Evolutionary conservation across 2,329 filamentous ascomycete genomes (phyloP).

Genomic region (Sporothrix mexicana): DNA sequence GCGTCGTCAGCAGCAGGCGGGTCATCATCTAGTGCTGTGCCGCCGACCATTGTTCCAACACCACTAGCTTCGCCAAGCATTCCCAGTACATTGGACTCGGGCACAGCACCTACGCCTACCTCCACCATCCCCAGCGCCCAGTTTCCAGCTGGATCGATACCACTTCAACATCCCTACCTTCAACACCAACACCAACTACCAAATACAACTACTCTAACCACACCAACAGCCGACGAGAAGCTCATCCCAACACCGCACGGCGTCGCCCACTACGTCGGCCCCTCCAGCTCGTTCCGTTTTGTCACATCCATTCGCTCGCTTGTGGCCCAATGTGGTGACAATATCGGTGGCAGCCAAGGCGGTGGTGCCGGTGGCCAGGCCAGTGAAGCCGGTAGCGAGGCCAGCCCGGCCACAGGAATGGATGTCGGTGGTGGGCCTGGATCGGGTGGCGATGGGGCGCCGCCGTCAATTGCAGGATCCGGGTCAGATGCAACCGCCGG

Average conservation of each 20-base stretch:
- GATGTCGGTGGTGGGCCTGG: not conserved
- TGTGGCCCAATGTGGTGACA: conserved; percentile 35
- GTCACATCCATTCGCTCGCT: conserved; percentile 36
- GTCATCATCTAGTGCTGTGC: not conserved
- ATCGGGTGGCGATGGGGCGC: not conserved
- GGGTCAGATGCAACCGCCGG: not conserved
- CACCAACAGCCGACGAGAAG: conserved; percentile 33
- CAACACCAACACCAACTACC: conserved; percentile 26
- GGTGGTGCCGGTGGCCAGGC: not conserved
- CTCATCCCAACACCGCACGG: conserved; percentile 36
- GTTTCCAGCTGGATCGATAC: not conserved
- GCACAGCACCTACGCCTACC: too few species aligned
- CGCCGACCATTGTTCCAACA: conserved; percentile 29
- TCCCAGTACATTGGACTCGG: too few species aligned
- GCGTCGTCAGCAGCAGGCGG: not conserved
- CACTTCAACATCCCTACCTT: not conserved
- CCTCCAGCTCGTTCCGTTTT: conserved; percentile 38
- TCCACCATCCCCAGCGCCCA: too few species aligned
- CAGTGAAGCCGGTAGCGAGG: not conserved
- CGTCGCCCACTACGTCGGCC: conserved; percentile 36
- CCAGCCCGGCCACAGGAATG: conserved; percentile 5
- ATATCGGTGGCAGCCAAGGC: conserved; percentile 17
- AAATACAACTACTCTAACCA: not conserved
- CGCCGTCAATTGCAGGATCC: not conserved
- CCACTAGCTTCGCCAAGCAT: conserved; percentile 26